Base-by-base conservation (phyloP, 2,329 filamentous ascomycete genomes). In the Chlorencoelia australis region DNA sequence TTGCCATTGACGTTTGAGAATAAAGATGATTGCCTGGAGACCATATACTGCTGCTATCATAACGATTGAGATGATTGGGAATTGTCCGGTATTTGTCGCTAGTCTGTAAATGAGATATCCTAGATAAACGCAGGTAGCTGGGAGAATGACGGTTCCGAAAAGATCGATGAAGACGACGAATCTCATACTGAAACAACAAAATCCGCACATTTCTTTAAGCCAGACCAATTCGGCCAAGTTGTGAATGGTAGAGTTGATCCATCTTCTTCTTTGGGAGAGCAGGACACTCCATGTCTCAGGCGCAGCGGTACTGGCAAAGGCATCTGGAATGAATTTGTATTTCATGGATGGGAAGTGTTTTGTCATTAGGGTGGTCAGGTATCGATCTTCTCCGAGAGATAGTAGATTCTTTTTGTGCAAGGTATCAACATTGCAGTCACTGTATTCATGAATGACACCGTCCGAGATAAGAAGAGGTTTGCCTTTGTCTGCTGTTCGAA, bases 181-280 rank as follows among this genome's bases (percentile, higher is more conserved):
- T 44, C 89, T 80, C 89, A 96, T 96, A 45, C 83, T 87, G 69
- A 96, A 96, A 64, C 84, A 94, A 66, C 91, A 98, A 76, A 98
- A 98, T 49, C 91, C 91, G 57, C 91, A 98, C 61, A 98, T 80
- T 54, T 98, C 87, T 59, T 88, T 82, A 30, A 98, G 71, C 52
- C 81, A 81, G 57, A 94, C 80, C 55, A 98, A 67, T 60, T 98
- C 91, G 17, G 81, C 82, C 56, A 98, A 62, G 59, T 98, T 98
- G 69, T 98, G 91, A 43, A 98, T 82, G 7, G 91, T 98, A 1
- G 91, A 96, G 65, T 98, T 98, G 61, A 98, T 98, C 91, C 91
- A 98, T 59, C 91, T 82, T 68, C 91, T 87, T 70, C 91, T 80
- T 59, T 98, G 91, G n/a, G 91, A 98, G 20, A 98, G 69, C 50